A percentile compares a stretch with the other conserved stretches of the same genome.
phyloP scores from a whole-genome alignment of 306 rosid species.

The Prunus kanzakura region DNA sequence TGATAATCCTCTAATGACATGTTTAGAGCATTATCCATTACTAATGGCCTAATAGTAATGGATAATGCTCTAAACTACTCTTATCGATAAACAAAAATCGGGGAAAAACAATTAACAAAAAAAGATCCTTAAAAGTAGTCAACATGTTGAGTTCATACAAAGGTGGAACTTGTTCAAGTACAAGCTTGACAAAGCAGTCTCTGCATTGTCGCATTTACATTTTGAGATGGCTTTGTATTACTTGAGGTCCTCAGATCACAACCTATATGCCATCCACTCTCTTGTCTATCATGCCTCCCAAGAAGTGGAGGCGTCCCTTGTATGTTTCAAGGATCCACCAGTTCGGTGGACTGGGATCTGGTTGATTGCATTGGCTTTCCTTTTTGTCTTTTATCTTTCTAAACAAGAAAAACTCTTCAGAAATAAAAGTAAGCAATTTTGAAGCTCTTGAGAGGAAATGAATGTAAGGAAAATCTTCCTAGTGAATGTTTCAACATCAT shows the following conservation, averaged over 20 bases:
- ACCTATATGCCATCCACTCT: too few species aligned
- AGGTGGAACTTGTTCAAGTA: conserved; percentile 83
- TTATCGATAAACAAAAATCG: too few species aligned
- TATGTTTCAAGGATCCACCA: conserved; percentile 88
- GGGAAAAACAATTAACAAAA: conserved; percentile 13
- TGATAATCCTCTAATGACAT: too few species aligned
- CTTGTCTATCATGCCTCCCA: conserved; percentile 27
- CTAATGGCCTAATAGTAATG: too few species aligned
- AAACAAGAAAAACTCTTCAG: conserved; percentile 66
- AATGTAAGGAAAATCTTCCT: too few species aligned
- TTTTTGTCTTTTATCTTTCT: conserved; percentile 60
- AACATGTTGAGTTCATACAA: conserved; percentile 62
- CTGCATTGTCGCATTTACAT: conserved; percentile 80
- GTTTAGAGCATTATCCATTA: too few species aligned
- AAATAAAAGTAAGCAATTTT: conserved; percentile 92
- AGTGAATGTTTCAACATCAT: too few species aligned
- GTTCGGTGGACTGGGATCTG: conserved; percentile 70
- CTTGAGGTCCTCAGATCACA: conserved; percentile 33
- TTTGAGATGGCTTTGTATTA: conserved; percentile 82
- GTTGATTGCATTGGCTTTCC: conserved; percentile 39
- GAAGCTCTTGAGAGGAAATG: conserved; percentile 38
- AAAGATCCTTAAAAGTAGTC: conserved; percentile 70
- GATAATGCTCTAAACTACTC: too few species aligned
- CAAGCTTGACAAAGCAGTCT: conserved; percentile 86
- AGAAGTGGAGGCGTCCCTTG: conserved; percentile 84